Conservation (phyloP, 495 filamentous ascomycete species). For the Thermochaetoides thermophila region DNA sequence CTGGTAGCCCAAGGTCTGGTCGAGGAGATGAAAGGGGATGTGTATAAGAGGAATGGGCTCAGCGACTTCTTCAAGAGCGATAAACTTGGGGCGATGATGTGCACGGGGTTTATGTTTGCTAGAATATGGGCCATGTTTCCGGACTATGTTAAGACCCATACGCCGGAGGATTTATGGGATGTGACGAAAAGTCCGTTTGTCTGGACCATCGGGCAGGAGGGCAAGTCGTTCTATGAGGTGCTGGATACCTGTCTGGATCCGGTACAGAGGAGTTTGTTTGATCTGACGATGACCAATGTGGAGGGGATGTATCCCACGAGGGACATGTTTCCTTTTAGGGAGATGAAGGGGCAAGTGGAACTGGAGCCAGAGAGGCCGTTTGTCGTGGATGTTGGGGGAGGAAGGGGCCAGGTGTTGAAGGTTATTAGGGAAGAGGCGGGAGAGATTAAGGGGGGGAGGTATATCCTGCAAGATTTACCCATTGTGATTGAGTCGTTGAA, state of each 20-base stretch:
- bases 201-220: slow-evolving; percentile 15
- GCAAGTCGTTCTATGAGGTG: slow-evolving; percentile 18
- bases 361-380: slow-evolving; percentile 18
- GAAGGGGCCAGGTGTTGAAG: slow-evolving; percentile 15
- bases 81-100: slow-evolving; percentile 7
- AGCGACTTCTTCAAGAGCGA: slow-evolving; percentile 5
- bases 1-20: slow-evolving; percentile 14
- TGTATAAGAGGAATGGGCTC: slow-evolving; percentile 18
- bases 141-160: slow-evolving; percentile 18
- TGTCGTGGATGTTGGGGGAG: slow-evolving; percentile 17
- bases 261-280: too few relatives aligned
- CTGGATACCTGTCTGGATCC: too few relatives aligned
- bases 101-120: slow-evolving; percentile 10
- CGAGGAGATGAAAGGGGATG: slow-evolving; percentile 10
- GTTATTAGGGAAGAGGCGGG: slow-evolving; percentile 14
- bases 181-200: slow-evolving; percentile 18
- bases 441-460: slow-evolving; percentile 7
- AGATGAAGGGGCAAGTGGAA: slow-evolving; percentile 18
- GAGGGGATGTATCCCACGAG: too few relatives aligned
- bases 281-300: too few relatives aligned
- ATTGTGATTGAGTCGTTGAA: slow-evolving; percentile 9
- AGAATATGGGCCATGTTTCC: slow-evolving; percentile 8
- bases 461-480: slow-evolving; percentile 13
- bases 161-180: slow-evolving; percentile 15
- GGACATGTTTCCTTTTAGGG: slow-evolving; percentile 25